Conservation (phyloP, 495 filamentous ascomycete species). For the Neurospora sp. region DNA sequence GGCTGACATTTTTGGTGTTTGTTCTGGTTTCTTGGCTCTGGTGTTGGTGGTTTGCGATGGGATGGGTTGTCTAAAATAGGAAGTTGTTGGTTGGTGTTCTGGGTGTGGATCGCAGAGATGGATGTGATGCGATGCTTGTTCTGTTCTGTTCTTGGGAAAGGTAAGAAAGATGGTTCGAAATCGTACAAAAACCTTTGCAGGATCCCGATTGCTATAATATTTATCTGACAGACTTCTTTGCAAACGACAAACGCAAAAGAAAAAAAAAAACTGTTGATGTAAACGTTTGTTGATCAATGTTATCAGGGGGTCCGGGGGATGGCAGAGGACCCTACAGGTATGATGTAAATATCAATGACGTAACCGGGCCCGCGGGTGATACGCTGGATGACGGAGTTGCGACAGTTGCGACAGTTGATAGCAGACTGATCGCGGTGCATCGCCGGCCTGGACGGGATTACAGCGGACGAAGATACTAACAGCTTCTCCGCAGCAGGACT, state of each 20-base stretch:
- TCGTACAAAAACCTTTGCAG: background rate
- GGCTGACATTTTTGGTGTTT: conserved; percentile 3
- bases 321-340: background rate
- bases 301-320: background rate
- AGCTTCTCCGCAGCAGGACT: background rate
- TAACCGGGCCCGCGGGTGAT: background rate
- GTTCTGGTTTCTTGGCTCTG: background rate
- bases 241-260: background rate
- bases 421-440: background rate
- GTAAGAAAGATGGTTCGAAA: background rate
- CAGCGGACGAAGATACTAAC: background rate
- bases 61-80: background rate
- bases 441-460: background rate
- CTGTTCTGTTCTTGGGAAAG: background rate
- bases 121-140: background rate
- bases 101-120: background rate
- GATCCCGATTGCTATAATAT: background rate
- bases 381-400: background rate
- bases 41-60: background rate
- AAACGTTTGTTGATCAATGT: background rate
- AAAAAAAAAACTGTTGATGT: background rate
- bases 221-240: background rate
- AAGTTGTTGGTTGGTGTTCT: background rate
- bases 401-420: background rate
- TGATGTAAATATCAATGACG: background rate